These are phyloP conservation scores for Myxozyma udenii DNA, from an alignment of 805 yeast species.

Conservation along the genomic window DNA sequence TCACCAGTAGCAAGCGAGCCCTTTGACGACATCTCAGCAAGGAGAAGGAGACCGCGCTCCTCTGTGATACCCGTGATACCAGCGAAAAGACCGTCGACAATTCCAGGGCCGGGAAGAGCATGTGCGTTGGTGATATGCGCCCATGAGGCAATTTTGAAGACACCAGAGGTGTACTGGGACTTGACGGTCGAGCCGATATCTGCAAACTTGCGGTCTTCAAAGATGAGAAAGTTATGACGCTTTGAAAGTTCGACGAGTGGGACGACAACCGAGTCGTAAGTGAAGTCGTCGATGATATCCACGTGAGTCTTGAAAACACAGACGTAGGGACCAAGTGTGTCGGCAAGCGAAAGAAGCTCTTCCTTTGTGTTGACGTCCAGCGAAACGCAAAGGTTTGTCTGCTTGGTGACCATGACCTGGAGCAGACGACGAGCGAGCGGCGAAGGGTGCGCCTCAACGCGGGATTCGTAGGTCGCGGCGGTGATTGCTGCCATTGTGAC, in stretches of 20 bases:
- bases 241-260: constrained; percentile 71
- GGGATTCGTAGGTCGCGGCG: constrained; percentile 51
- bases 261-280: constrained; percentile 69
- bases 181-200: constrained; percentile 98
- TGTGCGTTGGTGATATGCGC: constrained; percentile 97
- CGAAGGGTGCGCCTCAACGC: constrained; percentile 70
- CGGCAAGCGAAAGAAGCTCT: constrained; percentile 70
- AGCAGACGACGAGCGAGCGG: constrained; percentile 77
- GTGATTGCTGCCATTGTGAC: constrained; percentile 17
- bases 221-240: constrained; percentile 84
- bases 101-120: constrained; percentile 93
- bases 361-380: constrained; percentile 79
- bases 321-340: constrained; percentile 82
- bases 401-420: constrained; percentile 68
- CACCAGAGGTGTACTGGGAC: constrained; percentile 87
- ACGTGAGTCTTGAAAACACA: constrained; percentile 93
- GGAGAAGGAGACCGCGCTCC: constrained; percentile 87
- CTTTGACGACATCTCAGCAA: constrained; percentile 91
- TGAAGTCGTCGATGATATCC: constrained; percentile 86
- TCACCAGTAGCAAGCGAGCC: constrained; percentile 93
- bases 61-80: constrained; percentile 49
- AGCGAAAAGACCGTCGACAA: constrained; percentile 83
- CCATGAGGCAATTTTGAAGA: constrained; percentile 87
- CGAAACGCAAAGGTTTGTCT: constrained; percentile 91
- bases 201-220: constrained; percentile 97